Percentiles rank a stretch among this genome's conserved stretches.
These are phyloP conservation scores for Madurella fahalii DNA, from an alignment of 2,329 filamentous ascomycete genomes.

Conservation along the genomic window DNA sequence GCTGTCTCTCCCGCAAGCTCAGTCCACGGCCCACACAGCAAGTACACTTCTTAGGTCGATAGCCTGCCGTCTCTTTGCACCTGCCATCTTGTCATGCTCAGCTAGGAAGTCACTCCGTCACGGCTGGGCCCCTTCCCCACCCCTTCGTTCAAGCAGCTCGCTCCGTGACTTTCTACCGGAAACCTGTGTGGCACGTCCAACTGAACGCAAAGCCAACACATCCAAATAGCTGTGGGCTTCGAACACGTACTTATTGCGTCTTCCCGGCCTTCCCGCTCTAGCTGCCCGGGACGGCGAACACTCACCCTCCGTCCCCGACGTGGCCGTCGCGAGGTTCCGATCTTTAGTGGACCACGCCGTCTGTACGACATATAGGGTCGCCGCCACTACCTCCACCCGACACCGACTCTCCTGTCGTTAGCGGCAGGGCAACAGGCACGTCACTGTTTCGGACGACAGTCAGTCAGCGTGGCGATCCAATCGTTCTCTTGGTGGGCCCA, in stretches of 20 bases:
- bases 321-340: constrained; percentile 12
- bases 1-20: constrained; percentile 35
- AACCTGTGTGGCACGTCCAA: constrained; percentile 8
- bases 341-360: not conserved
- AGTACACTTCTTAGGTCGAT: constrained; percentile 27
- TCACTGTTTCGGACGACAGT: constrained; percentile 8
- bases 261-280: constrained; percentile 2
- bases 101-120: constrained; percentile 16
- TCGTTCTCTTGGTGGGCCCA: constrained; percentile 17
- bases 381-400: constrained; percentile 2
- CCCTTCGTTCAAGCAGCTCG: constrained; percentile 3
- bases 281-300: not conserved
- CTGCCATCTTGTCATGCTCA: constrained; percentile 21
- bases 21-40: constrained; percentile 24
- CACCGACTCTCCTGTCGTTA: not conserved
- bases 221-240: constrained; percentile 4
- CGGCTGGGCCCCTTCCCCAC: constrained; percentile 1
- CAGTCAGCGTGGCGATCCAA: constrained; percentile 26
- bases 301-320: constrained; percentile 1
- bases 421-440: constrained; percentile 9
- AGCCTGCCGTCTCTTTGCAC: constrained; percentile 22
- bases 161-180: constrained; percentile 16
- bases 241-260: constrained; percentile 16
- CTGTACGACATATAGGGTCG: constrained; percentile 6
- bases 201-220: constrained; percentile 16